Percentiles rank a stretch among this genome's conserved stretches.
Conservation (phyloP, 1,139 yeast species). For the Pneumocystis sp. region DNA sequence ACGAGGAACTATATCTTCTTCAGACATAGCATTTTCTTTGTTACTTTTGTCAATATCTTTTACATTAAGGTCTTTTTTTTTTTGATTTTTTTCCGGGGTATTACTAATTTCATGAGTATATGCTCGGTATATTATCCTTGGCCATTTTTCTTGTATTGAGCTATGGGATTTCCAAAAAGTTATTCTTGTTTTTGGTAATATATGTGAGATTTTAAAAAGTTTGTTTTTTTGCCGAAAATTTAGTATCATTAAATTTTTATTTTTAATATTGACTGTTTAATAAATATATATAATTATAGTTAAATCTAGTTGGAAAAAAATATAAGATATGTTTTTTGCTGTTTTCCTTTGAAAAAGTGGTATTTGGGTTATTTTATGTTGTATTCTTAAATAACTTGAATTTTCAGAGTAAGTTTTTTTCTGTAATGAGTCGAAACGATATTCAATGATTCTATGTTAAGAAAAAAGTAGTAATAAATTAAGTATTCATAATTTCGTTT, state of each 20-base stretch:
- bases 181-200: neutral
- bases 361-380: neutral
- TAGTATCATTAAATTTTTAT: neutral
- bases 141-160: neutral
- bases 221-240: neutral
- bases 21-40: neutral
- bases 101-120: constrained; percentile 3
- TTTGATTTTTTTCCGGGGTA: constrained; percentile 1
- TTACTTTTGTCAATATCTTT: constrained; percentile 1
- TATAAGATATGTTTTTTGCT: neutral
- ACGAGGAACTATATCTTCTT: constrained; percentile 3
- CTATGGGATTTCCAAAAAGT: neutral
- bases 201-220: neutral
- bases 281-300: neutral
- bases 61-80: constrained; percentile 7
- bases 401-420: neutral
- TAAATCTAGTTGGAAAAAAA: neutral
- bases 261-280: neutral
- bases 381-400: neutral
- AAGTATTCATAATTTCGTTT: neutral
- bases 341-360: neutral
- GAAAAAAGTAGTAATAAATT: neutral
- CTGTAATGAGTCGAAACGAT: neutral
- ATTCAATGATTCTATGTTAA: neutral
- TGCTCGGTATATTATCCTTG: neutral